Base-by-base conservation (phyloP, 345 rosid species). In the Salix viminalis region DNA sequence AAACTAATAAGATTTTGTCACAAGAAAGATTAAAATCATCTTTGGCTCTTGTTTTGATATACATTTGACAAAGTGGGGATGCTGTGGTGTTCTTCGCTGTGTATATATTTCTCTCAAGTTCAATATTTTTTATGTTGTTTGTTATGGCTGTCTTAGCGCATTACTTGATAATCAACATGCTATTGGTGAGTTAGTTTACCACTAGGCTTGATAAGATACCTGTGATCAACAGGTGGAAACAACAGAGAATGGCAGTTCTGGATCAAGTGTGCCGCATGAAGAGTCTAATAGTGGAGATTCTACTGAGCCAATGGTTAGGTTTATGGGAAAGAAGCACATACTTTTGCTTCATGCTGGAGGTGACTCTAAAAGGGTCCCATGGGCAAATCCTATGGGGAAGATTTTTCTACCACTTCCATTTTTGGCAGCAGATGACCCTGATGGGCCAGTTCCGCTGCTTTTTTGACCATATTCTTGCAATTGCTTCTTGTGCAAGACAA, bases 331-430 rank as follows among this genome's bases (percentile, higher is more conserved):
- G 68, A 93, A 88, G 83, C 97, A 93, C 86, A 89, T 96, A 68
- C 80, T 96, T 67, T 80, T 96, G 88, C 96, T 93, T 86, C 99
- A 93, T 87, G 99, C 99, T 78, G 99, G 99, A 77, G 99, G 99
- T 73, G 98, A 96, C 85, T 96, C 99, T 70, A 96, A 96, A 87
- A 87, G 99, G 77, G 97, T 96, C 5, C 98, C 99, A 0, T 96
- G 98, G 99, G 98, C 98, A 7, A 96, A 96, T 76, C 99, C 98
- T 71, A 93, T 96, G 99, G 99, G 97, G 61, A 96, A 96, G 82
- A 94, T 93, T 23, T 96, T 93, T 87, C 83, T 93, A 36, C 99
- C 99, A 7, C 97, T 96, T 68, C 99, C 99, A 14, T 96, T 80
- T 87, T 85, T 96, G 84, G 98, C 99, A 46, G 87, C 90, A 30